These are phyloP conservation scores for Astragalus glycyphyllos DNA, from an alignment of 306 rosid genomes.

Conservation along the genomic window DNA sequence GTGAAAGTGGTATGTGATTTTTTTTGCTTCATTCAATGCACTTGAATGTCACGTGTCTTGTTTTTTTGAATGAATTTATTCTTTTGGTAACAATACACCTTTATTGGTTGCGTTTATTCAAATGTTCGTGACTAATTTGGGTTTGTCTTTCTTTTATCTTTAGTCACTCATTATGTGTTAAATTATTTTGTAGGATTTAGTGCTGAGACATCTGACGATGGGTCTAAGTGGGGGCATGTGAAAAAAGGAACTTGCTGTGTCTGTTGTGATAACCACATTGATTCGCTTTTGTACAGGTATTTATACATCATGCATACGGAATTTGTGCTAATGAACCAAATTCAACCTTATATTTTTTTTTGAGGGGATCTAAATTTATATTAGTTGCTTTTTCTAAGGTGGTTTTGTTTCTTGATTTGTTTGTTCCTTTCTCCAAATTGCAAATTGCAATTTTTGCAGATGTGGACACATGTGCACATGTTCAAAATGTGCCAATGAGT, in stretches of 20 bases:
- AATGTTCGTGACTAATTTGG: slow-evolving; percentile 2
- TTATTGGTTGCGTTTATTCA: slow-evolving; percentile 9
- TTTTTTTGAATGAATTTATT: slow-evolving; percentile 31
- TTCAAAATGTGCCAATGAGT: slow-evolving; percentile 96
- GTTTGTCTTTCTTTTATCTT: slow-evolving; percentile 7
- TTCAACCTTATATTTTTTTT: slow-evolving; percentile 10
- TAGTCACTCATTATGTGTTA: slow-evolving; percentile 23
- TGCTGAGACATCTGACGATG: slow-evolving; percentile 93
- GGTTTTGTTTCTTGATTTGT: slow-evolving; percentile 17
- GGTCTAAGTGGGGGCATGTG: slow-evolving; percentile 97
- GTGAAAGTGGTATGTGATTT: slow-evolving; percentile 68
- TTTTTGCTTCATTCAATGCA: slow-evolving; percentile 5
- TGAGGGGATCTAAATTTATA: slow-evolving; percentile 10
- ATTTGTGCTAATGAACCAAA: slow-evolving; percentile 21
- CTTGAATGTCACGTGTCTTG: not conserved
- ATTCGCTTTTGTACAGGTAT: slow-evolving; percentile 98
- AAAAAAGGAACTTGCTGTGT: slow-evolving; percentile 98
- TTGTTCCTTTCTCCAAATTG: slow-evolving; percentile 29
- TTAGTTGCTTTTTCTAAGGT: not conserved
- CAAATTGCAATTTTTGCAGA: slow-evolving; percentile 58
- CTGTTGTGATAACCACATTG: slow-evolving; percentile 95
- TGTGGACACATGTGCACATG: slow-evolving; percentile 99
- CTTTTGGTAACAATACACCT: slow-evolving; percentile 23
- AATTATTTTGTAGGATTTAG: slow-evolving; percentile 61
- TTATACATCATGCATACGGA: slow-evolving; percentile 18